Percentiles rank a stretch among this genome's conserved stretches.
These are phyloP conservation scores for Calonectria pseudoturangicola DNA, from an alignment of 2,329 filamentous ascomycete genomes.

Conservation along the genomic window DNA sequence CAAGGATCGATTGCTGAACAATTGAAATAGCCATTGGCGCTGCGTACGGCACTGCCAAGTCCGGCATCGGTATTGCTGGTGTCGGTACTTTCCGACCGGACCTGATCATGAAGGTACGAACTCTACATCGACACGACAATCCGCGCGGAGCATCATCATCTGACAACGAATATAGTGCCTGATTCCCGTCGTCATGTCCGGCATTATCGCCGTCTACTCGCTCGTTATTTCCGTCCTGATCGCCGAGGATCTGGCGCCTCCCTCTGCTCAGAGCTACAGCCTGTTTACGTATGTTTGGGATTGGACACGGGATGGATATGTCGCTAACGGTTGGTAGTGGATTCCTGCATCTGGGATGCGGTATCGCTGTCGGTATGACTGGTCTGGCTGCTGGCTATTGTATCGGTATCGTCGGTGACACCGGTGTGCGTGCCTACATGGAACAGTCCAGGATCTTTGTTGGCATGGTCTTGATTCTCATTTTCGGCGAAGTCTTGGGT, in stretches of 20 bases:
- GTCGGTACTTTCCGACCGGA: slow-evolving; percentile 90
- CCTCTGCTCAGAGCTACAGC: slow-evolving; percentile 80
- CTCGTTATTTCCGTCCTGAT: slow-evolving; percentile 98
- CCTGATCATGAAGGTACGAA: slow-evolving; percentile 90
- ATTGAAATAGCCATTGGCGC: slow-evolving; percentile 77
- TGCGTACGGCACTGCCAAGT: slow-evolving; percentile 91
- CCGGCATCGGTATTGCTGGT: slow-evolving; percentile 90
- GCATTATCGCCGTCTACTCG: slow-evolving; percentile 98
- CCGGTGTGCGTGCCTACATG: slow-evolving; percentile 96
- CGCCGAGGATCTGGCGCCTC: slow-evolving; percentile 88
- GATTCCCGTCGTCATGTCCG: slow-evolving; percentile 97
- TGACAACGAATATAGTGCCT: slow-evolving; percentile 75
- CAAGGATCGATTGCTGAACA: slow-evolving; percentile 52
- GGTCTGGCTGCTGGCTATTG: slow-evolving; percentile 96
- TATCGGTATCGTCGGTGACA: slow-evolving; percentile 96
- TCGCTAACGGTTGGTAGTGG: slow-evolving; percentile 71
- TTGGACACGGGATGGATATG: slow-evolving; percentile 1
- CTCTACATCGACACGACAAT: slow-evolving; percentile 11
- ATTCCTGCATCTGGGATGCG: slow-evolving; percentile 95
- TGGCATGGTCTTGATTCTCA: slow-evolving; percentile 98
- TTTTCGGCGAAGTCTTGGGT: slow-evolving; percentile 98
- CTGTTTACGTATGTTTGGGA: slow-evolving; percentile 82
- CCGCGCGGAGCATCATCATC: slow-evolving; percentile 22
- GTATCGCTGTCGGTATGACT: slow-evolving; percentile 92
- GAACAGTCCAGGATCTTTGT: slow-evolving; percentile 96